Percentiles rank a stretch among this genome's conserved stretches.
Conservation (phyloP, 2,329 filamentous ascomycete species). For the Neocucurbitaria cava region DNA sequence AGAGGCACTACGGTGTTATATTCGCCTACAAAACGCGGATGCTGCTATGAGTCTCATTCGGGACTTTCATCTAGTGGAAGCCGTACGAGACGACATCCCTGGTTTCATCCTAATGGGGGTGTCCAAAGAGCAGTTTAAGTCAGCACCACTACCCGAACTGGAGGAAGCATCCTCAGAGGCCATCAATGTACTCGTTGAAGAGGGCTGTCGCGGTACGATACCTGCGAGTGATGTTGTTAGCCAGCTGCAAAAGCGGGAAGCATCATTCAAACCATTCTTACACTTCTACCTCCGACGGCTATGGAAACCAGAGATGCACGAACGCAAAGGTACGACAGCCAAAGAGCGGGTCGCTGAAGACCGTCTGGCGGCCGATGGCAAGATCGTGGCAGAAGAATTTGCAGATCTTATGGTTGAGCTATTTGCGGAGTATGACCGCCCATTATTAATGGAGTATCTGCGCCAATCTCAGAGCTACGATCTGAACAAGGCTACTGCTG, state of each 20-base stretch:
- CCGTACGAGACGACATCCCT: conserved; percentile 87
- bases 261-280: conserved; percentile 71
- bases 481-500: conserved; percentile 77
- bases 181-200: conserved; percentile 84
- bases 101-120: conserved; percentile 89
- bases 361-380: conserved; percentile 63
- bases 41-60: conserved; percentile 84
- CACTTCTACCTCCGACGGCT: conserved; percentile 91
- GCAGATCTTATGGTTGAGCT: conserved; percentile 85
- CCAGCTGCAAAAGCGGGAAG: conserved; percentile 68
- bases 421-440: conserved; percentile 83
- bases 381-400: conserved; percentile 80
- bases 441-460: conserved; percentile 84
- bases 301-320: conserved; percentile 77
- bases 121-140: conserved; percentile 70
- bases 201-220: conserved; percentile 88
- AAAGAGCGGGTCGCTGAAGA: conserved; percentile 49
- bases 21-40: conserved; percentile 89
- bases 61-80: conserved; percentile 88
- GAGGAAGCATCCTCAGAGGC: conserved; percentile 83
- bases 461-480: conserved; percentile 84
- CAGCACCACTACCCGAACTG: conserved; percentile 72
- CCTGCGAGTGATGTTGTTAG: conserved; percentile 77
- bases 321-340: conserved; percentile 44
- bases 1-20: conserved; percentile 88